These are phyloP conservation scores for Cytospora schulzeri DNA, from an alignment of 2,329 filamentous ascomycete species.

Conservation along the genomic window DNA sequence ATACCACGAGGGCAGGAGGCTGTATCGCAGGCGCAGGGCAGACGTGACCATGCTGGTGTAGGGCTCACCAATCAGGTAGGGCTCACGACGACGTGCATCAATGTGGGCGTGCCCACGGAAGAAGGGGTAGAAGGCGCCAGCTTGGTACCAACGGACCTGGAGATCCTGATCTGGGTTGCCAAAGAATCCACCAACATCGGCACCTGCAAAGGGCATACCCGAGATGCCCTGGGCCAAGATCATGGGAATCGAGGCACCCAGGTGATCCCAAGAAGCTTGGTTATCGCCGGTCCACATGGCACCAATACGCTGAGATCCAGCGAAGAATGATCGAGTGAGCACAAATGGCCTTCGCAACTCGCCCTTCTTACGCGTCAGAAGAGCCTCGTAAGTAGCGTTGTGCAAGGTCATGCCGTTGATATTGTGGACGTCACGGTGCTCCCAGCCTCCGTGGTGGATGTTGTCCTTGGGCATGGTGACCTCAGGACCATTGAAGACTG, in stretches of 20 bases:
- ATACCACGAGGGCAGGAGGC: slow-evolving; percentile 91
- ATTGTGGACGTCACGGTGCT: slow-evolving; percentile 96
- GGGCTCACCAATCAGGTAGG: slow-evolving; percentile 83
- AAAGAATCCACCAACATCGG: slow-evolving; percentile 97
- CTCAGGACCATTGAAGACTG: slow-evolving; percentile 97
- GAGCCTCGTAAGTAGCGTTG: slow-evolving; percentile 87
- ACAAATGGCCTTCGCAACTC: slow-evolving; percentile 87
- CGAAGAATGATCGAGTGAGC: slow-evolving; percentile 88
- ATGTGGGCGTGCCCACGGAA: slow-evolving; percentile 98
- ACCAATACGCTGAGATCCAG: slow-evolving; percentile 84
- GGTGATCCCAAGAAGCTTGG: slow-evolving; percentile 87
- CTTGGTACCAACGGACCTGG: slow-evolving; percentile 92
- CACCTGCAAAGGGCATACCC: slow-evolving; percentile 91
- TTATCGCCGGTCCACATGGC: slow-evolving; percentile 99
- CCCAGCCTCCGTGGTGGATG: slow-evolving; percentile 86
- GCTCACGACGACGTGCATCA: slow-evolving; percentile 90
- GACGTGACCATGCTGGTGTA: slow-evolving; percentile 85
- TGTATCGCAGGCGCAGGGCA: slow-evolving; percentile 85
- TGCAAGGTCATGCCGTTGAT: slow-evolving; percentile 93
- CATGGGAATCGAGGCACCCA: slow-evolving; percentile 92
- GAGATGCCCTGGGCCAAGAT: slow-evolving; percentile 88
- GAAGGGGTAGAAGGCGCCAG: slow-evolving; percentile 96
- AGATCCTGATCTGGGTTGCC: slow-evolving; percentile 94
- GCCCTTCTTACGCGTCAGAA: slow-evolving; percentile 82
- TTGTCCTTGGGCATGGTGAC: slow-evolving; percentile 99